Percentiles rank a stretch among this genome's conserved stretches.
These are phyloP conservation scores for Eruca vesicaria DNA, from an alignment of 441 rosid genomes.

Conservation along the genomic window DNA sequence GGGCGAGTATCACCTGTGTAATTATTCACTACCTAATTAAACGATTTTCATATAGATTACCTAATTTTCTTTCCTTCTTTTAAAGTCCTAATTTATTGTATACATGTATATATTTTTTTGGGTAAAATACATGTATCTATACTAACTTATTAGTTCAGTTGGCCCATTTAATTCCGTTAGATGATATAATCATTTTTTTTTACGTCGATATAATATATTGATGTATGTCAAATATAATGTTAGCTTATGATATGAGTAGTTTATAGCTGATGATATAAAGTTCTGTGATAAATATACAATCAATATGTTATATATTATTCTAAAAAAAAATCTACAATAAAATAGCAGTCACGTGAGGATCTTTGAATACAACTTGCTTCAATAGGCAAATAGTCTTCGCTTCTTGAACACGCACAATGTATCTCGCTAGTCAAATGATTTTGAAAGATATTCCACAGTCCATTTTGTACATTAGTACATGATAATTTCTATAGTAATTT, in stretches of 20 bases:
- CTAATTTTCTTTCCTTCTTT: neutral
- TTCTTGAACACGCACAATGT: constrained; percentile 6
- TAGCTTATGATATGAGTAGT: neutral
- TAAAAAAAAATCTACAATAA: neutral
- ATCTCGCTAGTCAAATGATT: constrained; percentile 9
- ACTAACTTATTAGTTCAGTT: neutral
- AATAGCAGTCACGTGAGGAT: constrained; percentile 16
- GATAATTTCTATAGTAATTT: neutral
- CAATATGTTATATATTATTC: neutral
- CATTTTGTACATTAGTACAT: constrained; percentile 7
- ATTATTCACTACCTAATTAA: neutral
- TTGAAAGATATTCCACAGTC: constrained; percentile 13
- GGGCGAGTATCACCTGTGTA: neutral
- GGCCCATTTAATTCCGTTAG: neutral
- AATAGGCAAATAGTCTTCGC: neutral
- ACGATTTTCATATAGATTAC: neutral
- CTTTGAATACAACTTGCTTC: neutral
- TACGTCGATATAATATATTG: neutral
- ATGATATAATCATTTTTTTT: neutral
- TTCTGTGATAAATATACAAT: neutral
- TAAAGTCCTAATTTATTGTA: neutral
- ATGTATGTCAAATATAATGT: neutral
- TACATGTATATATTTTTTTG: neutral
- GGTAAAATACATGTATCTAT: no score
- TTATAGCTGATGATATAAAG: neutral